phyloP scores from a whole-genome alignment of 179 eudicot genomes.

The Monotropa hypopitys region DNA sequence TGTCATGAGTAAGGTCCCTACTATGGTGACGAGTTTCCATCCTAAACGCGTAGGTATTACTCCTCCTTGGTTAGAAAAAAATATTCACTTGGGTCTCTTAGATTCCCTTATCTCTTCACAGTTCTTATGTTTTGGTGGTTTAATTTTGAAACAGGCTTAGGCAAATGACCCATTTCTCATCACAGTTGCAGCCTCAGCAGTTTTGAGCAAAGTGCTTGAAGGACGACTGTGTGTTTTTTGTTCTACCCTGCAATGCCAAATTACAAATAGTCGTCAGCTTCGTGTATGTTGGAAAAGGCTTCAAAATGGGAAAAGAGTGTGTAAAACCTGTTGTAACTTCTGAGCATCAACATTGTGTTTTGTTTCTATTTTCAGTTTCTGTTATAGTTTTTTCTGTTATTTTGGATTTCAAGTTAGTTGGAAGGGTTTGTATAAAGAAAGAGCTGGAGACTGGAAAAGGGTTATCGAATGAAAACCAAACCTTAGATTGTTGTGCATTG shows the following conservation, averaged over 20 bases:
- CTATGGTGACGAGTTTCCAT: too few relatives aligned
- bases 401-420: too few relatives aligned
- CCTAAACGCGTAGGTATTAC: too few relatives aligned
- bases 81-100: not conserved
- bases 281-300: not conserved
- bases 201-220: not conserved
- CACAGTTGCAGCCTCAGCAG: constrained; percentile 6
- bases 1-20: too few relatives aligned
- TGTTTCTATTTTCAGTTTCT: too few relatives aligned
- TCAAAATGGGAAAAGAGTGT: not conserved
- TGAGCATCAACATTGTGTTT: not conserved
- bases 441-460: too few relatives aligned
- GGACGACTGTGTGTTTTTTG: not conserved
- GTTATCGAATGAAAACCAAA: too few relatives aligned
- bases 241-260: not conserved
- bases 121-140: not conserved
- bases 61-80: too few relatives aligned
- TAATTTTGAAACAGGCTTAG: constrained; percentile 5
- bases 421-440: too few relatives aligned
- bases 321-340: not conserved
- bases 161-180: not conserved
- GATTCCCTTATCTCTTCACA: too few relatives aligned
- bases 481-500: too few relatives aligned
- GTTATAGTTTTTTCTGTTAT: too few relatives aligned
- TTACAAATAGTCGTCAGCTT: not conserved